Evolutionary conservation across 148 eudicot species (phyloP).

Genomic region (Camellia japonica): DNA sequence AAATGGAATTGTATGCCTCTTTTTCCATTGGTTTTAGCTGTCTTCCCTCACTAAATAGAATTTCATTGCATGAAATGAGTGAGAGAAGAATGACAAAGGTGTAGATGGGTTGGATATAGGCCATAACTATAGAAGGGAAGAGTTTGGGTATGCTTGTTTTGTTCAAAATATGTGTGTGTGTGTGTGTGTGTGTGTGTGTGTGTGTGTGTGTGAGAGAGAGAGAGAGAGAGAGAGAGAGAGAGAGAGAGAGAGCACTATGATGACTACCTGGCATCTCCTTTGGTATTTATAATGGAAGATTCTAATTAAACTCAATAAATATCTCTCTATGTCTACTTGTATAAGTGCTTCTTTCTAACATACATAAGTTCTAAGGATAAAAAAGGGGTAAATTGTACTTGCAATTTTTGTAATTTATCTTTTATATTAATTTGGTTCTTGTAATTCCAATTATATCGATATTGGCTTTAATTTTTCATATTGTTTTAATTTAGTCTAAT

Average conservation of each 20-base stretch:
- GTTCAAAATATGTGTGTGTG: not conserved
- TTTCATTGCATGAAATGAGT: constrained; percentile 18
- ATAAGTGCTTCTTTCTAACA: no score
- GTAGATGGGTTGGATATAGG: constrained; percentile 10
- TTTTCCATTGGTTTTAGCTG: constrained; percentile 22
- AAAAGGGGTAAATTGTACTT: no score
- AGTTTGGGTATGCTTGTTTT: not conserved
- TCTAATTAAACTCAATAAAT: no score
- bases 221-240: no score
- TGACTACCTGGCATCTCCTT: not conserved
- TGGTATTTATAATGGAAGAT: constrained; percentile 20
- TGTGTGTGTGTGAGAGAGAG: no score
- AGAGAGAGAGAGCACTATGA: not conserved
- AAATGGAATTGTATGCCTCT: not conserved
- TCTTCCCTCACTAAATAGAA: constrained; percentile 26
- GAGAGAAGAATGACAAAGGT: constrained; percentile 15
- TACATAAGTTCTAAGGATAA: no score
- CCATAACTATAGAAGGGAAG: constrained; percentile 19
- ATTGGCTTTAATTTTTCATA: no score
- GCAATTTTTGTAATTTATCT: no score
- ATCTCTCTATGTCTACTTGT: no score
- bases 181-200: not conserved
- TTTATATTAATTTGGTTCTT: no score
- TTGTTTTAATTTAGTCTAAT: no score
- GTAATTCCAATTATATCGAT: no score